These are phyloP conservation scores for Ophiostoma sp. DNA, from an alignment of 2,329 filamentous ascomycete genomes.

Conservation along the genomic window DNA sequence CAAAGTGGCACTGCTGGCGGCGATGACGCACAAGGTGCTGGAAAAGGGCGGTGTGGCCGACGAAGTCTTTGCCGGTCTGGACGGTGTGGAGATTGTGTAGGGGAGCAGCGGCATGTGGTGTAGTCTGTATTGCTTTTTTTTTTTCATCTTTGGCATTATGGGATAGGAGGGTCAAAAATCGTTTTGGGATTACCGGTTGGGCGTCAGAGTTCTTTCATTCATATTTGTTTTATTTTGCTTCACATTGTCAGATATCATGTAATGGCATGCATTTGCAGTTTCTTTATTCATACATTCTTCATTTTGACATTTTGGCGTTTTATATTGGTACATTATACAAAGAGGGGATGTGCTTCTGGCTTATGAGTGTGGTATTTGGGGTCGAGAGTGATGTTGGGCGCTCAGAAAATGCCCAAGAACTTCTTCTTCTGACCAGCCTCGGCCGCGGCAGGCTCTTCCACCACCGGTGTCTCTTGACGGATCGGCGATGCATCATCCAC, in stretches of 20 bases:
- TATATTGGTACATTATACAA: conserved; percentile 8
- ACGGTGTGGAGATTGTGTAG: conserved; percentile 68
- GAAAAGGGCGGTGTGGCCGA: conserved; percentile 78
- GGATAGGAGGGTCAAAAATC: neutral
- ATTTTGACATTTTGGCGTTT: neutral
- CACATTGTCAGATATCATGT: conserved; percentile 19
- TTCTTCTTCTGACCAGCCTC: conserved; percentile 68
- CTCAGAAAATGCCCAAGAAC: conserved; percentile 79
- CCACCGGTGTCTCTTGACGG: neutral
- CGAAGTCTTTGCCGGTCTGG: conserved; percentile 80
- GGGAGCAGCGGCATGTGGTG: neutral
- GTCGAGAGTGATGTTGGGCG: neutral
- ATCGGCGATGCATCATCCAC: conserved; percentile 39
- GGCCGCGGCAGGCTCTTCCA: conserved; percentile 12
- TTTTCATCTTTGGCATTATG: conserved; percentile 23
- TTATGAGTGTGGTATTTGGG: neutral
- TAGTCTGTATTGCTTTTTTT: neutral
- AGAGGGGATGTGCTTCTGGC: neutral
- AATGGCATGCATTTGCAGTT: neutral
- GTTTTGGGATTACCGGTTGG: neutral
- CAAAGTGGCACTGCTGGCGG: conserved; percentile 69
- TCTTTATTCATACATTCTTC: neutral
- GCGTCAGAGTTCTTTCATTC: neutral
- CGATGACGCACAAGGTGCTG: conserved; percentile 75
- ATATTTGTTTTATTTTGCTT: conserved; percentile 21